These are phyloP conservation scores for Sordariomycetes sp. DNA, from an alignment of 2,329 filamentous ascomycete species.

Conservation along the genomic window DNA sequence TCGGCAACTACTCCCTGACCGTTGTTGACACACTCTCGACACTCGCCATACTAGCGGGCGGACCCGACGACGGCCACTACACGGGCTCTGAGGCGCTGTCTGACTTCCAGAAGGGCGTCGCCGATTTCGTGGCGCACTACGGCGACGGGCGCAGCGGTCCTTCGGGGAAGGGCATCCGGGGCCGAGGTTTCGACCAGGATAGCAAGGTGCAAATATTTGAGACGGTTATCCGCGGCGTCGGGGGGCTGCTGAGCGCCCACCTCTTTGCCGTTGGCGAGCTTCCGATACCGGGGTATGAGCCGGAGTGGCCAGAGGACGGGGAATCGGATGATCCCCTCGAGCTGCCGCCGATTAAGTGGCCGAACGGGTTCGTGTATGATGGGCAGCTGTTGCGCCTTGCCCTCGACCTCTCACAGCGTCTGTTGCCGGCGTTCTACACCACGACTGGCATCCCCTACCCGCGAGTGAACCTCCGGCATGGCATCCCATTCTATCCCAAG, in stretches of 20 bases:
- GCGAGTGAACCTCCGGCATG: conserved; percentile 78
- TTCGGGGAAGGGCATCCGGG: conserved; percentile 56
- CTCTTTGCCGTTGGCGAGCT: conserved; percentile 84
- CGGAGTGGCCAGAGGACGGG: conserved; percentile 19
- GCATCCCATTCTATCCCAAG: conserved; percentile 85
- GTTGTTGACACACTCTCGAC: conserved; percentile 92
- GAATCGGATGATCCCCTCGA: conserved; percentile 28
- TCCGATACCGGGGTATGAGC: conserved; percentile 63
- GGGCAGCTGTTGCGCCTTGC: conserved; percentile 86
- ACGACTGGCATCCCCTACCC: conserved; percentile 88
- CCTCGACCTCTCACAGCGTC: conserved; percentile 66
- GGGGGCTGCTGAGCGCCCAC: conserved; percentile 83
- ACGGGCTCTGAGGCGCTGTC: conserved; percentile 36
- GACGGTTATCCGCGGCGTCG: conserved; percentile 87
- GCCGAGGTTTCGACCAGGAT: conserved; percentile 81
- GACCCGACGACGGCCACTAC: conserved; percentile 29
- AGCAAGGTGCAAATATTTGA: conserved; percentile 99
- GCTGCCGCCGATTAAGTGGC: conserved; percentile 51
- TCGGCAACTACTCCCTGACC: conserved; percentile 94
- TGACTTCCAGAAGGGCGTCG: conserved; percentile 71
- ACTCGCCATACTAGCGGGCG: conserved; percentile 79
- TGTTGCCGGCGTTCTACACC: conserved; percentile 87
- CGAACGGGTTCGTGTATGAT: conserved; percentile 68
- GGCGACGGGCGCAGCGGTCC: conserved; percentile 66
- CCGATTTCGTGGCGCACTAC: conserved; percentile 66